Evolutionary conservation across 371 early-diverging fungal species (phyloP).

Genomic region (Rhizomucor miehei): DNA sequence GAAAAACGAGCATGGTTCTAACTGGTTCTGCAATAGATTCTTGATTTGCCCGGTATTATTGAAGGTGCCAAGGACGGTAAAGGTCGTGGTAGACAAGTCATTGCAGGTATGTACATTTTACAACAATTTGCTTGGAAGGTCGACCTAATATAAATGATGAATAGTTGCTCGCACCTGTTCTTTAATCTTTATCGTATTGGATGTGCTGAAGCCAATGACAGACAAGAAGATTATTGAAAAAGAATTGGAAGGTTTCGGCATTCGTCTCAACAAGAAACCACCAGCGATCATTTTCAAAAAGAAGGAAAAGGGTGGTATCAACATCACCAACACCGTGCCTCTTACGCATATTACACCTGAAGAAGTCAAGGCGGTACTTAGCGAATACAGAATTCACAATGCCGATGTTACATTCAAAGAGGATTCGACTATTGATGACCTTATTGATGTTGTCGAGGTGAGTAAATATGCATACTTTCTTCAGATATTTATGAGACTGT

Average conservation of each 20-base stretch:
- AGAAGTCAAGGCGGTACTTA: conserved; percentile 83
- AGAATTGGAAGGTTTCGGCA: conserved; percentile 99
- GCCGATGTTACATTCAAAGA: conserved; percentile 90
- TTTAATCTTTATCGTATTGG: conserved; percentile 93
- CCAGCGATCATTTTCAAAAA: conserved; percentile 96
- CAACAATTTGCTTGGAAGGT: not conserved
- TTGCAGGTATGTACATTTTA: conserved; percentile 50
- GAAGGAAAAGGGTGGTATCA: conserved; percentile 94
- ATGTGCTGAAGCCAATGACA: conserved; percentile 94
- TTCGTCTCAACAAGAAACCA: conserved; percentile 94
- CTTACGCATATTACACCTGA: conserved; percentile 83
- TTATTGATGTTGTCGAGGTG: conserved; percentile 93
- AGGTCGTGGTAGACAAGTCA: conserved; percentile 97
- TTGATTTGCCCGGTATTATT: conserved; percentile 93
- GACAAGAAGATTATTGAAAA: conserved; percentile 94
- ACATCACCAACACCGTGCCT: conserved; percentile 85
- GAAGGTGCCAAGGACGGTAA: conserved; percentile 99
- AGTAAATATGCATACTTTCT: not conserved
- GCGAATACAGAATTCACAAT: conserved; percentile 93
- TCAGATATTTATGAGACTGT: too few relatives aligned
- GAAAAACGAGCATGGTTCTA: too few relatives aligned
- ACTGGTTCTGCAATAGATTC: too few relatives aligned
- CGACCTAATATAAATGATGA: not conserved
- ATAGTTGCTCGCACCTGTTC: conserved; percentile 93
- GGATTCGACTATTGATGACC: conserved; percentile 87